Evolutionary conservation across 2,329 filamentous ascomycete species (phyloP).

Genomic region (Anthostomella pinea): DNA sequence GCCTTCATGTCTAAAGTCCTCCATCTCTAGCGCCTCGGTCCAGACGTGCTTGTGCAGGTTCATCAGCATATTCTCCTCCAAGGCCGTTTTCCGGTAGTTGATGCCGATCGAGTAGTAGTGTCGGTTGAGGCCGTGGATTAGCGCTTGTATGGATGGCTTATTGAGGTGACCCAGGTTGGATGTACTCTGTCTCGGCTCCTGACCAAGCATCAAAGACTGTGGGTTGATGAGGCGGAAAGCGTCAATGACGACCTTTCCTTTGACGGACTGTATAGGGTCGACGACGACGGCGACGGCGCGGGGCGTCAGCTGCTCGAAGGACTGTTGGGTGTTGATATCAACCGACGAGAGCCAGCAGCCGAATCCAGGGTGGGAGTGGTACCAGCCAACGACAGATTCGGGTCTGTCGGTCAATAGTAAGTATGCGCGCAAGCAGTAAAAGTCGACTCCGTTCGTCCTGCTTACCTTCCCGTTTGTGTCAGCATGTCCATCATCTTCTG

Average conservation of each 20-base stretch:
- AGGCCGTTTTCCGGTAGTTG: slow-evolving; percentile 94
- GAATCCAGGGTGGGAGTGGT: slow-evolving; percentile 98
- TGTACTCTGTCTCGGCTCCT: slow-evolving; percentile 95
- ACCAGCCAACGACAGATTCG: slow-evolving; percentile 98
- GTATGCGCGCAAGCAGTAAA: slow-evolving; percentile 3
- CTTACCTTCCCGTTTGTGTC: slow-evolving; percentile 89
- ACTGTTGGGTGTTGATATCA: slow-evolving; percentile 99
- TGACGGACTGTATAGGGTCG: slow-evolving; percentile 98
- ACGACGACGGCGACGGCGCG: slow-evolving; percentile 97
- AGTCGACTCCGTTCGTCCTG: slow-evolving; percentile 5
- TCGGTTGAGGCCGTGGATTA: slow-evolving; percentile 95
- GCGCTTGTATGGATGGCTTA: slow-evolving; percentile 98
- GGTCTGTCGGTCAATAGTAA: slow-evolving; percentile 54
- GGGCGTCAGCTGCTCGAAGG: slow-evolving; percentile 97
- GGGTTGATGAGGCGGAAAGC: slow-evolving; percentile 98
- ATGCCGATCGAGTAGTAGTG: slow-evolving; percentile 99
- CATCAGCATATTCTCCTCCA: slow-evolving; percentile 99
- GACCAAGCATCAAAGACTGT: slow-evolving; percentile 94
- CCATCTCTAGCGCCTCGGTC: slow-evolving; percentile 97
- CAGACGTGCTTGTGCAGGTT: slow-evolving; percentile 99
- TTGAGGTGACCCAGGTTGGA: slow-evolving; percentile 97
- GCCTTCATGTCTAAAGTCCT: slow-evolving; percentile 85
- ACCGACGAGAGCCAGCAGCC: slow-evolving; percentile 98
- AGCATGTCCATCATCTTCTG: slow-evolving; percentile 99
- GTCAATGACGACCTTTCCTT: slow-evolving; percentile 99